A percentile compares a stretch with the other conserved stretches of the same genome.
These are phyloP conservation scores for Uronychia setigera DNA, from an alignment of 73 alveolate genomes.

Conservation along the genomic window DNA sequence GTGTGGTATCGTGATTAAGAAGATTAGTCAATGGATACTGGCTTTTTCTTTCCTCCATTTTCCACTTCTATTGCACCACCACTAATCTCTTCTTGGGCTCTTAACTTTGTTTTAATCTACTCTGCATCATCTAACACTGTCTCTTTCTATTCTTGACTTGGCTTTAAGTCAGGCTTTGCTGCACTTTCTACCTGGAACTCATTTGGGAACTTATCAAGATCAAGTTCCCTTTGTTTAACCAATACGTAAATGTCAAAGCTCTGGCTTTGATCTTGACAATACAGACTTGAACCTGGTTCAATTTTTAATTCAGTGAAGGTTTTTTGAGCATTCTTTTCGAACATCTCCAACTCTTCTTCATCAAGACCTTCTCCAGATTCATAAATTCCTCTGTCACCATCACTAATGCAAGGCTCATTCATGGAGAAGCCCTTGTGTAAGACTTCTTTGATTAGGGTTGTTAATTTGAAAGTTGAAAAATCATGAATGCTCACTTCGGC, in stretches of 20 bases:
- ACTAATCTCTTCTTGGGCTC: too few relatives aligned
- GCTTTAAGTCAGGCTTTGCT: background rate
- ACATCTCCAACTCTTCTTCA: constrained; percentile 34
- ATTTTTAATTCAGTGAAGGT: constrained; percentile 24
- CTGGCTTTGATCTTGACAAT: background rate
- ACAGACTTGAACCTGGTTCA: background rate
- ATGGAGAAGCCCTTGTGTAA: constrained; percentile 17
- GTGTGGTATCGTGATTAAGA: too few relatives aligned
- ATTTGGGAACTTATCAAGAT: background rate
- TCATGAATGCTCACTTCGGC: constrained; percentile 5
- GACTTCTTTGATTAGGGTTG: constrained; percentile 24
- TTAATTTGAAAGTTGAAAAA: constrained; percentile 17
- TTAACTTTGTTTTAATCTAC: too few relatives aligned
- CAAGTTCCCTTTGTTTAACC: background rate
- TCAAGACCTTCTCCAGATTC: constrained; percentile 55
- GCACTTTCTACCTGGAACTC: background rate
- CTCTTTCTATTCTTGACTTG: too few relatives aligned
- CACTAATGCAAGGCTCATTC: constrained; percentile 9
- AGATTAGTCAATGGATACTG: too few relatives aligned
- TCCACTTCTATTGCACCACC: too few relatives aligned
- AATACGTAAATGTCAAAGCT: background rate
- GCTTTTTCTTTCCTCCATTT: too few relatives aligned
- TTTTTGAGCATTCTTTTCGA: constrained; percentile 14
- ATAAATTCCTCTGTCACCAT: constrained; percentile 15
- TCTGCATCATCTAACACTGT: too few relatives aligned